Evolutionary conservation across 2,329 filamentous ascomycete species (phyloP), one percentile per base, ranked within the genome.

Genomic region (Fusarium sp.): DNA sequence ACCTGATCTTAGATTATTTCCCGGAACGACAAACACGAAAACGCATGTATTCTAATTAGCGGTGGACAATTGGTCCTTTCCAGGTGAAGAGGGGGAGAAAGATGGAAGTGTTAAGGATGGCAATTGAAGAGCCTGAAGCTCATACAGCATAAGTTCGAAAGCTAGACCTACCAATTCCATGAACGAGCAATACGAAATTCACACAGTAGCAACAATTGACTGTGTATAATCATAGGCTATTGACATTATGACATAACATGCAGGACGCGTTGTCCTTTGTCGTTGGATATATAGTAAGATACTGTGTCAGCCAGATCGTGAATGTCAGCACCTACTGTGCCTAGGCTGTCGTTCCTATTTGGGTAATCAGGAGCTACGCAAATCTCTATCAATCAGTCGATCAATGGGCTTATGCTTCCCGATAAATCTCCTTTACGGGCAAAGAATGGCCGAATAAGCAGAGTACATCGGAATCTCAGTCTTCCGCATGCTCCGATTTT

Each of bases 1-100:
- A 22, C 45, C 42, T 57, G 66, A 48, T 38, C 31, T 58, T 18
- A 45, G 51, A 63, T 46, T 65, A 63, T 59, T 68, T 70, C 34
- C 55, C 63, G 62, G 64, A 46, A 73, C 36, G 38, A 48, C 20
- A 46, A 54, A 51, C 31, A 40, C 53, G 39, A 57, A 31, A 40
- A 46, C 33, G 36, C 52, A 67, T 48, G 20, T 72, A 65, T 66
- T 58, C 46, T 45, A 72, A 71, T 72, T 48, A 48, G 53, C 49
- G 53, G 46, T 54, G 33, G 55, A 18, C 33, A 46, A 66, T 62
- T 66, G 44, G 38, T 50, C 50, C 40, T 15, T 28, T 38, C 17
- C 7, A 10, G 17, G 14, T 18, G 46, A 38, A 38, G 53, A 22
- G 20, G 28, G 53, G 17, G n/a, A 33, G n/a, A 34, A 20, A 20